A percentile compares a stretch with the other conserved stretches of the same genome.
Conservation (phyloP, 2,329 filamentous ascomycete species). For the Colletotrichum eremochloae region DNA sequence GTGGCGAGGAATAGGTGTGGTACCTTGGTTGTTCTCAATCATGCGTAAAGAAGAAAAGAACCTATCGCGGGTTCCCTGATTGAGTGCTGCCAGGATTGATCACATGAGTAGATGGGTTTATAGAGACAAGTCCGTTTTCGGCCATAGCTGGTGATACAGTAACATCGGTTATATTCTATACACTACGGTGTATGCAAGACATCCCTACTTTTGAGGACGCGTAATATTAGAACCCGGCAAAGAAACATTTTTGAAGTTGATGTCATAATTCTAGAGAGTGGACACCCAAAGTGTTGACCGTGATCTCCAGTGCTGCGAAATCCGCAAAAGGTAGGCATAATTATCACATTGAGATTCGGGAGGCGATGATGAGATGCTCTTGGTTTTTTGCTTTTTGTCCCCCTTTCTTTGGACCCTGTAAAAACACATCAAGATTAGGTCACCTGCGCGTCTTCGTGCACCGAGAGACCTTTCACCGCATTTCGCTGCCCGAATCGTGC, state of each 20-base stretch:
- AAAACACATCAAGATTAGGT: constrained; percentile 3
- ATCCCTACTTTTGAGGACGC: too few species aligned
- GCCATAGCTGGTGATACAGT: too few species aligned
- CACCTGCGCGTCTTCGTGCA: not conserved
- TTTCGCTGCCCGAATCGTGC: not conserved
- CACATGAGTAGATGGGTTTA: too few species aligned
- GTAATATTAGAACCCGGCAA: not conserved
- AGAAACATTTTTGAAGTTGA: not conserved
- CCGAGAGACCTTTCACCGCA: not conserved
- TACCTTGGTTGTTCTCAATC: too few species aligned
- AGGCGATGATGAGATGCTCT: not conserved
- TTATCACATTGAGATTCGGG: not conserved
- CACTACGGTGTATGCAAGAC: not conserved
- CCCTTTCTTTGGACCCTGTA: not conserved
- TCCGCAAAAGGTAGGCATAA: not conserved
- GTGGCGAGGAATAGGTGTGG: too few species aligned
- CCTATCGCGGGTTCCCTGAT: too few species aligned
- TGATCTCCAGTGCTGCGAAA: not conserved
- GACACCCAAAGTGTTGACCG: not conserved
- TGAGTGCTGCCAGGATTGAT: too few species aligned
- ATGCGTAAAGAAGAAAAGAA: too few species aligned
- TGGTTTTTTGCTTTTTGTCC: not conserved
- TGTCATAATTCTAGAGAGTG: not conserved
- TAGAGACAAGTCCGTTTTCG: too few species aligned
- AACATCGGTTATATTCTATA: not conserved